Evolutionary conservation across 2,329 filamentous ascomycete species (phyloP).

Genomic region (Bipolaris oryzae): DNA sequence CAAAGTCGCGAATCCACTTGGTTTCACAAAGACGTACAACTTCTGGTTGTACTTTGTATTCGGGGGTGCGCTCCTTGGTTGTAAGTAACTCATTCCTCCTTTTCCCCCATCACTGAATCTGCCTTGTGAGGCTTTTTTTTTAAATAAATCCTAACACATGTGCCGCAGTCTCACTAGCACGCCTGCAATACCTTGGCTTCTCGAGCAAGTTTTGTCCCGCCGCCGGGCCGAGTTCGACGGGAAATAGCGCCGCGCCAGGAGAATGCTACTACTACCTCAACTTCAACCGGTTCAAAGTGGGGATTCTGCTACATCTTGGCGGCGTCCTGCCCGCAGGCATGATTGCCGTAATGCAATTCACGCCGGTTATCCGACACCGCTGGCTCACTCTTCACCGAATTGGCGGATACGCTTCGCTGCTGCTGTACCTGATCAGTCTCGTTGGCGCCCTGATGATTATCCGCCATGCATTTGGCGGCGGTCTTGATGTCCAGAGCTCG

Average conservation of each 20-base stretch:
- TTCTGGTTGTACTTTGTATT: background rate
- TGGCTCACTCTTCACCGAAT: slow-evolving; percentile 63
- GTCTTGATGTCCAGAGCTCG: slow-evolving; percentile 56
- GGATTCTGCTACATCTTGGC: slow-evolving; percentile 53
- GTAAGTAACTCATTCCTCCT: background rate
- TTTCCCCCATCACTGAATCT: background rate
- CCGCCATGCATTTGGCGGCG: slow-evolving; percentile 61
- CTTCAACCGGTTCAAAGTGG: slow-evolving; percentile 42
- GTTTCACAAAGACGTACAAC: background rate
- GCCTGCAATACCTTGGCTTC: slow-evolving; percentile 58
- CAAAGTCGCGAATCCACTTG: no score
- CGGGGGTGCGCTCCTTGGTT: background rate
- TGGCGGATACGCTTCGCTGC: slow-evolving; percentile 62
- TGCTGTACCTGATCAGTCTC: slow-evolving; percentile 56
- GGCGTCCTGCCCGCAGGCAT: slow-evolving; percentile 49
- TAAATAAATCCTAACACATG: slow-evolving; percentile 5
- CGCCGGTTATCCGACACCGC: slow-evolving; percentile 54
- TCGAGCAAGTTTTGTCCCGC: slow-evolving; percentile 35
- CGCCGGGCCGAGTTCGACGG: slow-evolving; percentile 5
- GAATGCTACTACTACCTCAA: slow-evolving; percentile 54
- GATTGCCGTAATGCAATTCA: slow-evolving; percentile 52
- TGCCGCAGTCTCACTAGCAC: slow-evolving; percentile 52
- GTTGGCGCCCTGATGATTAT: slow-evolving; percentile 61
- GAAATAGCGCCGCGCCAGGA: slow-evolving; percentile 45
- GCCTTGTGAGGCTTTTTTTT: background rate